These are phyloP conservation scores for Chlamydomonas incerta DNA, from an alignment of 139 green algal genomes.

Conservation along the genomic window DNA sequence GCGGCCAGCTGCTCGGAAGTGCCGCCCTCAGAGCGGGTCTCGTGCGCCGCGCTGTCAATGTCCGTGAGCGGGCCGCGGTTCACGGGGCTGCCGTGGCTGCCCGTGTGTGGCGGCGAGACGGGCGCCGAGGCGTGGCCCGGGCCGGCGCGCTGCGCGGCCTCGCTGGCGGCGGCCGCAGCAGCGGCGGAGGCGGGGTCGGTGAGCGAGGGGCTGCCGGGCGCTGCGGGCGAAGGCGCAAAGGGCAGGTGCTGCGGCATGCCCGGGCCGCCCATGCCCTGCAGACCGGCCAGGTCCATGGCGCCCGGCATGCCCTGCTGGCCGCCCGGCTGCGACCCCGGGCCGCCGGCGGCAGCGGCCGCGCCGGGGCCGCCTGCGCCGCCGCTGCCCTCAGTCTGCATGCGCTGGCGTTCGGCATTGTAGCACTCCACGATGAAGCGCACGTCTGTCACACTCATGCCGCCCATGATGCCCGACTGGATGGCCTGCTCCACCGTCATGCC, in stretches of 20 bases:
- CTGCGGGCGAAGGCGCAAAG: not conserved
- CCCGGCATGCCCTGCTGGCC: not conserved
- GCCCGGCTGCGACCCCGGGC: no score
- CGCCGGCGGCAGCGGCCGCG: not conserved
- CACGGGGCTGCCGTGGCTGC: slow-evolving; percentile 14
- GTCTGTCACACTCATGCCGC: slow-evolving; percentile 62
- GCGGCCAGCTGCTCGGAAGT: slow-evolving; percentile 24
- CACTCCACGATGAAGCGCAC: slow-evolving; percentile 66
- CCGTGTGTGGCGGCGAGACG: slow-evolving; percentile 14
- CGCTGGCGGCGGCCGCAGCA: not conserved
- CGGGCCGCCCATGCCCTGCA: no score
- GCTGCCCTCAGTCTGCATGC: slow-evolving; percentile 39
- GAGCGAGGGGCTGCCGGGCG: slow-evolving; percentile 18
- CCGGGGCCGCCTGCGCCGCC: not conserved
- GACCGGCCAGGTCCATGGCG: not conserved
- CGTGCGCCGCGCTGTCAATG: not conserved
- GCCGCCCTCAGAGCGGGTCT: slow-evolving; percentile 32
- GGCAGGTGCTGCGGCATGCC: slow-evolving; percentile 10
- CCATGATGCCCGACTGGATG: slow-evolving; percentile 69
- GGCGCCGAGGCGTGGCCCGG: not conserved
- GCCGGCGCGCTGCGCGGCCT: no score
- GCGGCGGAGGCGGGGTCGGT: not conserved
- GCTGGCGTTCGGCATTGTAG: slow-evolving; percentile 57
- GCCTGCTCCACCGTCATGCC: slow-evolving; percentile 61
- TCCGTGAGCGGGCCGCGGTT: slow-evolving; percentile 10